Evolutionary conservation across 805 yeast genomes (phyloP), one percentile per base, ranked within the genome.

Genomic region (Ogataea pignaliae): DNA sequence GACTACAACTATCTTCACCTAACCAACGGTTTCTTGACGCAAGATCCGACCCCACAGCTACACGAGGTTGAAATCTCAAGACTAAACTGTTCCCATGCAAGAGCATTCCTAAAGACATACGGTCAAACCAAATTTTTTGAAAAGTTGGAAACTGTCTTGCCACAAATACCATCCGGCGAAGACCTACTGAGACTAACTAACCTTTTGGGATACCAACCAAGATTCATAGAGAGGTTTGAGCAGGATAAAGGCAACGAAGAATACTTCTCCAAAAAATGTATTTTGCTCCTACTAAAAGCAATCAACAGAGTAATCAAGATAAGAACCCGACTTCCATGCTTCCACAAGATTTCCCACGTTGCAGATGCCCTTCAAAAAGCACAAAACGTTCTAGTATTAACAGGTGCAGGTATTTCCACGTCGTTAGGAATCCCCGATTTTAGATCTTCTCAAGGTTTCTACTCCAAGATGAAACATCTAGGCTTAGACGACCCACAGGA

Each of bases 341-440:
- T 85, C 51, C 64, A 70, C 42, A 77, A 83, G 0, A 54, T 87
- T 2, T 84, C 81, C 10, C 79, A 81, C 47, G 78, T 84, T 2
- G 63, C 78, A 2, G 69, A 67, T 2, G 74, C 75, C 32, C 69
- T 90, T 17, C 51, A 68, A n/a, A 66, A 65, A 7, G 78, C 93
- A 0, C 58, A 72, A 12, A 82, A 78, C 34, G 73, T 89, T 10
- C 56, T 90, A 46, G 89, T 89, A 0, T 61, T 89, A 17, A 87
- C 96, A 0, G 97, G 97, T 13, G 97, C 97, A 0, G 97, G 97
- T 18, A 88, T 89, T 43, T 85, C 95, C 31, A 88, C 97, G 3
- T 79, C 88, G 1, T 66, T 88, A 42, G 97, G 97, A 8, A 89
- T 88, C 43, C 97, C 97, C 0, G 97, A 88, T 65, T 88, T 89